Evolutionary conservation across 2,329 filamentous ascomycete genomes (phyloP), one percentile per base, ranked within the genome.

Genomic region (Pseudophaeomoniella oleicola): DNA sequence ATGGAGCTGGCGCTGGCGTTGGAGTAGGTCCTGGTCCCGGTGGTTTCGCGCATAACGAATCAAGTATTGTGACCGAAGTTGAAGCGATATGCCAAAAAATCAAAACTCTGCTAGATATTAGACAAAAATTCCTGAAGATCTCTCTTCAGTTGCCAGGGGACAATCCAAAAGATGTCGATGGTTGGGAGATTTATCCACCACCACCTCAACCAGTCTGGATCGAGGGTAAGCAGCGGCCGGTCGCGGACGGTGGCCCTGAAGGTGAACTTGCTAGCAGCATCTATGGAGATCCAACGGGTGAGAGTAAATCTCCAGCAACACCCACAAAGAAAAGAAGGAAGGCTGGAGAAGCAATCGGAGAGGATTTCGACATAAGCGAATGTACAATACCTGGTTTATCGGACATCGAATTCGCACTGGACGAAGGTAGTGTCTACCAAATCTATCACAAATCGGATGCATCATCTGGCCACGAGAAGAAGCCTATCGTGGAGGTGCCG

Each of bases 151-250:
- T 81, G 6, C 71, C 78, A 5, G 71, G 74, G 10, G 84, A 94
- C 53, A 94, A 96, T 47, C 90, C 90, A 1, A 85, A 85, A 49
- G 86, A 96, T 53, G 73, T 81, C 13, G 70, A 78, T 1, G 71
- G 67, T 35, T 98, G 88, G 88, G 69, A 72, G 37, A 84, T 98
- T 32, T 96, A 96, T 50, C 90, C 90, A 6, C 76, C 83, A 11
- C 87, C 87, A 3, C 90, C 88, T 4, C 83, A 92, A 50, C 90
- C 90, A 12, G 83, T 84, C 2, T 96, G 90, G 88, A 71, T 78
- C 40, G 75, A 75, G 42, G 71, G 69, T 22, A 68, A 67, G 39
- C 61, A 65, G 39, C 58, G 58, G 19, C 49, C 47, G 4, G 49
- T 52, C 37, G 52, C 44, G 3, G 57, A 50, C 37, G 62, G 60